A percentile compares a stretch with the other conserved stretches of the same genome.
Evolutionary conservation across 2,329 filamentous ascomycete species (phyloP).

Genomic region (Alternaria novae-zelandiae): DNA sequence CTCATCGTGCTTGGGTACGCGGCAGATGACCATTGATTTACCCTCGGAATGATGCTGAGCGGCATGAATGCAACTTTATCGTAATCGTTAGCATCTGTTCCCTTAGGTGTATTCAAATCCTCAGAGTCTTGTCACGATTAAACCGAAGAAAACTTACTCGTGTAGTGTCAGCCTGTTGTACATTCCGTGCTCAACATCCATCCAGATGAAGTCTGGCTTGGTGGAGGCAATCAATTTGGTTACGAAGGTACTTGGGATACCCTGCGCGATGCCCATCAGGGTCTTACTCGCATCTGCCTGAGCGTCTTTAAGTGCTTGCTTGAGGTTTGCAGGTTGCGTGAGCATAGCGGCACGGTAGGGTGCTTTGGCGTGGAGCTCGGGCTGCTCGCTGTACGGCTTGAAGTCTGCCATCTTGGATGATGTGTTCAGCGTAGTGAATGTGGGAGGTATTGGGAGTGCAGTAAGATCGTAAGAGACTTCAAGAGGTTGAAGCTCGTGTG

Average conservation of each 20-base stretch:
- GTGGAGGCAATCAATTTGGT: slow-evolving; percentile 36
- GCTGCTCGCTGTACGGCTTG: slow-evolving; percentile 32
- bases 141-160: slow-evolving; percentile 20
- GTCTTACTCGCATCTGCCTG: slow-evolving; percentile 30
- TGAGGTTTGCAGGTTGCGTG: slow-evolving; percentile 31
- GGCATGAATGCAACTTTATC: slow-evolving; percentile 30
- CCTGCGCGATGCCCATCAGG: slow-evolving; percentile 34
- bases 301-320: slow-evolving; percentile 29
- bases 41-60: slow-evolving; percentile 37
- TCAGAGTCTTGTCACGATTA: not conserved
- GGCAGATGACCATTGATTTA: slow-evolving; percentile 28
- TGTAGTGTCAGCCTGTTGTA: slow-evolving; percentile 33
- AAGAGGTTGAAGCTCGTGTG: not conserved
- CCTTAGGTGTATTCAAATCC: too few species aligned
- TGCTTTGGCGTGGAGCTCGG: slow-evolving; percentile 28
- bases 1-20: slow-evolving; percentile 34
- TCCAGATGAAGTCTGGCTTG: slow-evolving; percentile 37
- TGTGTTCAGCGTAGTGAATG: not conserved
- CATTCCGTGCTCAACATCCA: slow-evolving; percentile 39
- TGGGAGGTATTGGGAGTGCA: not conserved
- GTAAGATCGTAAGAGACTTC: not conserved
- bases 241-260: slow-evolving; percentile 33
- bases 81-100: not conserved
- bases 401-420: slow-evolving; percentile 19
- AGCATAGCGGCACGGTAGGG: slow-evolving; percentile 30